Conservation (phyloP, 805 yeast species). For the Kodamaea fukazawae region DNA sequence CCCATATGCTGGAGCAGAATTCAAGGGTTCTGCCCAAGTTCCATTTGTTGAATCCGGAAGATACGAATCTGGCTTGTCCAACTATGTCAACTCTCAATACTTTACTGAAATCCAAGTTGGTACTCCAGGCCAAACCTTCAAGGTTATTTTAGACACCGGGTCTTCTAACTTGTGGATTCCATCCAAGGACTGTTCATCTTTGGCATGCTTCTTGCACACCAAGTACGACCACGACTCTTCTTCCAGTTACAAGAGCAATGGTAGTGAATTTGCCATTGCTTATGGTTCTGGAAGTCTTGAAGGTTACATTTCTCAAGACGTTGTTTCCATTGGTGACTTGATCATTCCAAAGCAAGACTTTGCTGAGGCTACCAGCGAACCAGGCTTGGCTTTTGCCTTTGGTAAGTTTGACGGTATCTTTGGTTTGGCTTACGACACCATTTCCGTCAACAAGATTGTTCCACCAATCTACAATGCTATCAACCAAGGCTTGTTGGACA, state of each 20-base stretch:
- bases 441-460: constrained; percentile 82
- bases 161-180: constrained; percentile 98
- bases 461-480: constrained; percentile 95
- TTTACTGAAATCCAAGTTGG: constrained; percentile 89
- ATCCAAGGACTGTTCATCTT: constrained; percentile 78
- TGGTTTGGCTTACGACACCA: constrained; percentile 91
- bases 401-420: constrained; percentile 98
- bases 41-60: constrained; percentile 37
- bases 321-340: constrained; percentile 78
- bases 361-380: constrained; percentile 96
- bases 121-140: constrained; percentile 89
- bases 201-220: constrained; percentile 92
- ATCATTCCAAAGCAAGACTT: constrained; percentile 85
- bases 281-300: constrained; percentile 93
- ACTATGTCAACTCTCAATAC: constrained; percentile 95
- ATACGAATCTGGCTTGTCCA: constrained; percentile 82
- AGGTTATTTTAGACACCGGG: constrained; percentile 95
- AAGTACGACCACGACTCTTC: constrained; percentile 85
- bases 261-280: constrained; percentile 77
- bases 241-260: constrained; percentile 83
- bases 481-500: constrained; percentile 74
- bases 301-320: constrained; percentile 89
- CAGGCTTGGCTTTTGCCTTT: constrained; percentile 96
- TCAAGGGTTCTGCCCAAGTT: constrained; percentile 28
- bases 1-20: constrained; percentile 13